Evolutionary conservation across 2,329 filamentous ascomycete species (phyloP), one percentile per base, ranked within the genome.

Genomic region (Cadophora sp.): DNA sequence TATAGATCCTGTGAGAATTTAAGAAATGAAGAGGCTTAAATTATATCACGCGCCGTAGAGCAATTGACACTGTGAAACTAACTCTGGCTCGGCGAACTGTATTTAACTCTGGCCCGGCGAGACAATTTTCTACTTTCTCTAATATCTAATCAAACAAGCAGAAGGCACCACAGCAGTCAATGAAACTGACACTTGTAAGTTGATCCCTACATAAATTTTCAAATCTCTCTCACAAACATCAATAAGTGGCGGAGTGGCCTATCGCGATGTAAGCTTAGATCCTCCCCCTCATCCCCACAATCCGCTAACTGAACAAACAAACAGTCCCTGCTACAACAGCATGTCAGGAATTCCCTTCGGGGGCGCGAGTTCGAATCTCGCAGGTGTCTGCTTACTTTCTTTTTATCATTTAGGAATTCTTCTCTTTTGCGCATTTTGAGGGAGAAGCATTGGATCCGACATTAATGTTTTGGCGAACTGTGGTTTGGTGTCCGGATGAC

Each of bases 301-400:
- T n/a, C 16, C 6, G 1, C 43, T 45, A 45, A 45, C n/a, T 6
- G 6, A 3, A 20, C 16, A n/a, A 45, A n/a, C n/a, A n/a, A 18
- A 45, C 43, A 45, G 43, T 58, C 36, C 55, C 36, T 22, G 36
- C 55, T 58, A 58, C 16, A 9, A n/a, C 7, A 27, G 50, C 27
- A n/a, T 7, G 27, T 55, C 16, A 33, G 55, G 55, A 58, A 58
- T 58, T 58, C 36, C 55, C 33, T 58, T 43, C 55, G 55, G 33
- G 55, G 55, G 55, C 36, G 36, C 36, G 55, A 58, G 55, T 58
- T 58, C 36, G 36, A 58, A 58, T 43, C 55, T 58, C 55, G 55
- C 36, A 58, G 55, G 55, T 58, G 55, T 43, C 55, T 58, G 7
- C 39, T 0, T 2, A 39, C 36, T 14, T 56, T 39, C 5, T 39